Evolutionary conservation across 2,329 filamentous ascomycete species (phyloP), one percentile per base, ranked within the genome.

Genomic region (Xylaria sp.): DNA sequence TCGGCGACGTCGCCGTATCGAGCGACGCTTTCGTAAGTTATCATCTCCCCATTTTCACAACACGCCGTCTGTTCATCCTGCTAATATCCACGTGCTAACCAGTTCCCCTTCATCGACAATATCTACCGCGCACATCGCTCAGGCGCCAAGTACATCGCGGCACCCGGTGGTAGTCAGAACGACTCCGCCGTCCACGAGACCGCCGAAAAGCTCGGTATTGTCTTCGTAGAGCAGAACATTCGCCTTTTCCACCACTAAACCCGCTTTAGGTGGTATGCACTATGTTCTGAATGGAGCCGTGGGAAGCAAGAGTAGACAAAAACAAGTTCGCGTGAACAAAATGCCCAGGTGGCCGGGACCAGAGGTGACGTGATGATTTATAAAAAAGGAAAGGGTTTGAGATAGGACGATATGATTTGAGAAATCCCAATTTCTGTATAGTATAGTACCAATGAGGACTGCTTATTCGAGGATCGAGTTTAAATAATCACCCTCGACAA

Each of bases 101-200:
- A 93, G 92, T 99, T 99, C 89, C 96, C 96, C 73, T 99, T 99
- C 83, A 93, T 93, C 76, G 96, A 99, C 85, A 99, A 99, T 76
- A 92, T 99, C 72, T 97, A 96, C 88, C 90, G 96, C 72, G 92
- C 94, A 58, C 89, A 89, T 69, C 88, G 93, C 75, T 97, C 93
- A 25, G 96, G 96, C 56, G 94, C 89, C 77, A 98, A 97, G 85
- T 99, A 97, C 84, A 93, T 98, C 76, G 95, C 96, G 61, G 95
- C 95, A 44, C 96, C 96, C 10, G 92, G 89, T 57, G 96, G 96
- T 65, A 97, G 91, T 80, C 92, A 96, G 81, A 96, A 96, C 78
- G 93, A 96, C 78, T 81, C 85, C 65, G 87, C 90, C 56, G 93
- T 96, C 51, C 92, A 97, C 74, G 90, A 93, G 78, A 96, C 94